Evolutionary conservation across 2,329 filamentous ascomycete species (phyloP).

Genomic region (Talaromyces sp.): DNA sequence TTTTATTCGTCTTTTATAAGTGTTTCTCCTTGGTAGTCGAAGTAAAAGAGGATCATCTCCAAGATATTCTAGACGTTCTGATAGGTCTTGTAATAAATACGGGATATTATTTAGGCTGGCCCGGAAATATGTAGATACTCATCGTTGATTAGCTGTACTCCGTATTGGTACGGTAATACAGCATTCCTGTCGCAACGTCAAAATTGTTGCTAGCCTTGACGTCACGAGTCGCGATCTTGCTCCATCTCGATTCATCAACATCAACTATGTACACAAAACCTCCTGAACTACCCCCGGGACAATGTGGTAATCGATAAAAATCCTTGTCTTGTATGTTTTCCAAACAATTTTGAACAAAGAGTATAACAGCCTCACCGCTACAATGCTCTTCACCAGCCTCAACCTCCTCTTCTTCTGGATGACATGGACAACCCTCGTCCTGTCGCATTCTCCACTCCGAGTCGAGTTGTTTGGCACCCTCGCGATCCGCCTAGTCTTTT

Average conservation of each 20-base stretch:
- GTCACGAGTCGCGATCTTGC: conserved; percentile 5
- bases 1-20: background rate
- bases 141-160: no score
- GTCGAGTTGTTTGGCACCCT: conserved; percentile 72
- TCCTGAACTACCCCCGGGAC: background rate
- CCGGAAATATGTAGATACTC: background rate
- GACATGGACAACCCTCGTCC: conserved; percentile 80
- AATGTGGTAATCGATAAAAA: background rate
- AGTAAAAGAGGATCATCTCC: background rate
- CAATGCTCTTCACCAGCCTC: conserved; percentile 69
- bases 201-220: background rate
- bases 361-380: background rate
- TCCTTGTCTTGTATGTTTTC: background rate
- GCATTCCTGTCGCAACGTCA: background rate
- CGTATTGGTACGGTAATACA: background rate
- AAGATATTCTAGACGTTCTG: background rate
- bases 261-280: background rate
- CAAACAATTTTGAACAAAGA: background rate
- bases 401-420: conserved; percentile 88
- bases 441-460: conserved; percentile 70
- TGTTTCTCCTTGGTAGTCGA: background rate
- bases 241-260: background rate
- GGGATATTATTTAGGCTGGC: background rate
- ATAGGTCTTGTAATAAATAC: background rate
- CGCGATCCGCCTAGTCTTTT: conserved; percentile 66